phyloP scores from a whole-genome alignment of 176 grass and related monocot species.

The sorghum (Sorghum bicolor) region Sorghum_bicolor_NCBIv3 NC_012872.2:70679501-70680000 shows the following conservation, averaged over 20 bases:
- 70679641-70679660: not conserved
- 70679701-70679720: not conserved
- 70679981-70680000: not conserved
- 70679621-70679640: not conserved
- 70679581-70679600: constrained; percentile 9
- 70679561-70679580: not conserved
- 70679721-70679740: not conserved
- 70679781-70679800: not conserved
- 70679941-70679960: not conserved
- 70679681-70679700: not conserved
- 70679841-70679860: not conserved
- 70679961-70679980: not conserved
- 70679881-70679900: not conserved
- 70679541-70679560: constrained; percentile 8
- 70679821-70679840: not conserved
- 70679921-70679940: not conserved
- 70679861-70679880: not conserved
- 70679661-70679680: not conserved
- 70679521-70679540: constrained; percentile 69
- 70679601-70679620: constrained; percentile 6
- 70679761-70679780: not conserved
- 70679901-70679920: not conserved
- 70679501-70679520: constrained; percentile 84
- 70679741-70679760: not conserved
- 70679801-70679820: not conserved